Evolutionary conservation across 2,329 filamentous ascomycete species (phyloP).

Genomic region (Phaeophleospora eucalypticola): DNA sequence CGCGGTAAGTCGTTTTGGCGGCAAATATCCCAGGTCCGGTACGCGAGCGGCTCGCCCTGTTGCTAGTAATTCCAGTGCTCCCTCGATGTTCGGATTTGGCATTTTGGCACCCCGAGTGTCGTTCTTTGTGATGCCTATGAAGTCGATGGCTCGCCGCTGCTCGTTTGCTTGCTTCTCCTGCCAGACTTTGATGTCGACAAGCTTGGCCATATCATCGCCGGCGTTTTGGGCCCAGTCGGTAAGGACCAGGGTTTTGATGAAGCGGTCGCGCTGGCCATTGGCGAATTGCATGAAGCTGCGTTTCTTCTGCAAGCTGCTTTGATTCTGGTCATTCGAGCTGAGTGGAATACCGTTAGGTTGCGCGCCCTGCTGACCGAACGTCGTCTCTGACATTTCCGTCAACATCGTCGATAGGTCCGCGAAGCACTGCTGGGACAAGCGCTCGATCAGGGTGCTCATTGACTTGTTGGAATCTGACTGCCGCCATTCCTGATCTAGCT

Average conservation of each 20-base stretch:
- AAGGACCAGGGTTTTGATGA: constrained; percentile 88
- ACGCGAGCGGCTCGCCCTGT: constrained; percentile 74
- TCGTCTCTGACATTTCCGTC: constrained; percentile 62
- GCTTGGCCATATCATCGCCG: constrained; percentile 67
- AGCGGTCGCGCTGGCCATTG: constrained; percentile 75
- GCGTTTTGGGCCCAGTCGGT: constrained; percentile 83
- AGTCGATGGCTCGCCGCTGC: constrained; percentile 21
- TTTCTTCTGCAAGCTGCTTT: constrained; percentile 73
- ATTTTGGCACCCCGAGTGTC: constrained; percentile 69
- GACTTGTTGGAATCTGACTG: constrained; percentile 74
- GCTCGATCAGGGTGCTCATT: constrained; percentile 67
- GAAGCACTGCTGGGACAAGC: constrained; percentile 79
- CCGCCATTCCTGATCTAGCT: constrained; percentile 52
- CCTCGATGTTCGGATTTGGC: constrained; percentile 86
- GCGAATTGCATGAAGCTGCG: constrained; percentile 69
- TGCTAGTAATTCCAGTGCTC: constrained; percentile 78
- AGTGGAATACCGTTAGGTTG: constrained; percentile 38
- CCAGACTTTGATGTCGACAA: constrained; percentile 82
- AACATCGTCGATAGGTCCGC: constrained; percentile 71
- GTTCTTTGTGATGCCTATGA: constrained; percentile 59
- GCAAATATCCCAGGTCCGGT: constrained; percentile 76
- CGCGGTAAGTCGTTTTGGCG: constrained; percentile 65
- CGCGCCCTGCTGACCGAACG: constrained; percentile 47
- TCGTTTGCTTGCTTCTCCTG: constrained; percentile 48
- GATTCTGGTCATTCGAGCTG: constrained; percentile 50